Percentiles rank a stretch among this genome's conserved stretches.
Conservation (phyloP, 495 filamentous ascomycete species). For the Thozetella sp. region DNA sequence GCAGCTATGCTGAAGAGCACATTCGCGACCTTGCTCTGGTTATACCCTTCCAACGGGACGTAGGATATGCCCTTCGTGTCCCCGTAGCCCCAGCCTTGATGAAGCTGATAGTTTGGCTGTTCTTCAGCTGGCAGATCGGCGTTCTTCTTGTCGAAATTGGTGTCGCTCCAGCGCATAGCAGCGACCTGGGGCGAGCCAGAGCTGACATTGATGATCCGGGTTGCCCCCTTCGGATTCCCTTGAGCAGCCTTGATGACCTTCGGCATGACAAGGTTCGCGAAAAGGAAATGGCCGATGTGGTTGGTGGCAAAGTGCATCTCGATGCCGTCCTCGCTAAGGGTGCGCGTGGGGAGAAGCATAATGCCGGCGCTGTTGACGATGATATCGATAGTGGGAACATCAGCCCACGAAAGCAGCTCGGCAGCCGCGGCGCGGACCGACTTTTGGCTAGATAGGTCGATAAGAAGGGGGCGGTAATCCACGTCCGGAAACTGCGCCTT, state of each 20-base stretch:
- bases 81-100: slow-evolving; percentile 26
- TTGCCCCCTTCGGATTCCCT: slow-evolving; percentile 30
- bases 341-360: slow-evolving; percentile 28
- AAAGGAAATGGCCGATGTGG: slow-evolving; percentile 58
- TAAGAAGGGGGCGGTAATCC: slow-evolving; percentile 33
- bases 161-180: slow-evolving; percentile 41
- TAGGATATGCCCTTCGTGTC: slow-evolving; percentile 36
- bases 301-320: slow-evolving; percentile 63
- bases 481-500: slow-evolving; percentile 34
- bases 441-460: slow-evolving; percentile 46
- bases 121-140: slow-evolving; percentile 37
- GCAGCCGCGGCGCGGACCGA: slow-evolving; percentile 42
- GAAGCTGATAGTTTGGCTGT: slow-evolving; percentile 29
- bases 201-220: slow-evolving; percentile 46
- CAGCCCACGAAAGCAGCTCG: slow-evolving; percentile 35
- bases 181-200: slow-evolving; percentile 23
- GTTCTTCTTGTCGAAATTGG: slow-evolving; percentile 39
- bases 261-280: slow-evolving; percentile 50
- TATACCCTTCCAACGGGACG: slow-evolving; percentile 43
- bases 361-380: slow-evolving; percentile 50
- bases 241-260: slow-evolving; percentile 29
- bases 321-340: slow-evolving; percentile 30
- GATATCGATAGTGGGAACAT: slow-evolving; percentile 39
- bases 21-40: slow-evolving; percentile 54
- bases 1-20: slow-evolving; percentile 46